Conservation (phyloP, 1,139 yeast genomes). For the Zygosaccharomyces pseudobailii region DNA sequence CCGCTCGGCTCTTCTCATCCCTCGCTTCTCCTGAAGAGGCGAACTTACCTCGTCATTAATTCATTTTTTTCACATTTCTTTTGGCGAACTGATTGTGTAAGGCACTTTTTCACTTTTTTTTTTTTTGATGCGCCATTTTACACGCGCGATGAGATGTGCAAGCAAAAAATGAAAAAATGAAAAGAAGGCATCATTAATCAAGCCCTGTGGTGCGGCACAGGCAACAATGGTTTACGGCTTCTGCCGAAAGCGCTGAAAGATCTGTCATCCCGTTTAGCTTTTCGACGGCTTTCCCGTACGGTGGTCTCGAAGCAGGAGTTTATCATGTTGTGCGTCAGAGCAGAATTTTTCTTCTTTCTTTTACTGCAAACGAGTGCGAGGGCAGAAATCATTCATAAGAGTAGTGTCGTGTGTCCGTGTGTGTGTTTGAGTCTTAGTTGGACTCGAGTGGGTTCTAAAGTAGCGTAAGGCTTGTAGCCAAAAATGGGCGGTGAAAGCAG, state of each 20-base stretch:
- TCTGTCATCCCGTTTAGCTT: background rate
- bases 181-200: background rate
- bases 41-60: background rate
- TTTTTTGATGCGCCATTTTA: slow-evolving; percentile 3
- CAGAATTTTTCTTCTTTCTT: background rate
- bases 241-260: background rate
- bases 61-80: background rate
- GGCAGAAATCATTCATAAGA: slow-evolving; percentile 1
- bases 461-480: background rate
- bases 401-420: background rate
- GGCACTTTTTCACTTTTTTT: background rate
- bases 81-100: background rate
- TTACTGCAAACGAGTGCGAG: background rate
- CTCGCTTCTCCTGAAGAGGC: too few species aligned
- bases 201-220: background rate
- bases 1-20: background rate
- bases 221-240: background rate
- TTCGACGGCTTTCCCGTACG: background rate
- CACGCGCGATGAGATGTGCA: slow-evolving; percentile 1
- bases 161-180: background rate
- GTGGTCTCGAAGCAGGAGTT: background rate
- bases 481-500: background rate
- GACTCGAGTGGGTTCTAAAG: background rate
- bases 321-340: background rate
- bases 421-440: background rate